These are phyloP conservation scores for Fraxinus paxiana DNA, from an alignment of 305 asterid genomes.

Conservation along the genomic window DNA sequence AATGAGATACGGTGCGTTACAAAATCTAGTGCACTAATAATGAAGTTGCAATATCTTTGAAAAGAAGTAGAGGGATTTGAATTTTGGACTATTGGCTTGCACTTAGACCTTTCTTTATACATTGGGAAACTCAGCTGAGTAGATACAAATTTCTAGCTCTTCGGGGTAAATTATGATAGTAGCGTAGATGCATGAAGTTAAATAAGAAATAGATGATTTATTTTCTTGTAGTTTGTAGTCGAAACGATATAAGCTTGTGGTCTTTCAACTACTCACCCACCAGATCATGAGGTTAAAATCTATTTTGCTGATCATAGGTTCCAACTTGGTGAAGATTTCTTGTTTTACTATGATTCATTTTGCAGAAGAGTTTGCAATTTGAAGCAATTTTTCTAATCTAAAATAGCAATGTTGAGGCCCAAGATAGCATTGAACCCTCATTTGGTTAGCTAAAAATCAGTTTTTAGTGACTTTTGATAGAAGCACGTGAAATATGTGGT, in stretches of 20 bases:
- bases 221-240: not conserved
- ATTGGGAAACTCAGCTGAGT: not conserved
- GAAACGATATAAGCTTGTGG: not conserved
- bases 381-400: not conserved
- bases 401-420: not conserved
- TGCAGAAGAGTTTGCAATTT: not conserved
- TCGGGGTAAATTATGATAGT: not conserved
- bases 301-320: not conserved
- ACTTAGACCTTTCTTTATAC: not conserved
- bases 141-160: not conserved
- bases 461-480: not conserved
- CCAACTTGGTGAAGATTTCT: not conserved
- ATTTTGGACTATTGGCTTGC: not conserved
- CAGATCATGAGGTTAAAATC: not conserved
- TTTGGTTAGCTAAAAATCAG: no score
- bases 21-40: not conserved
- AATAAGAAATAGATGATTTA: not conserved
- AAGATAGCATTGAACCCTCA: not conserved
- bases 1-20: not conserved
- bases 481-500: not conserved
- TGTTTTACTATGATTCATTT: not conserved
- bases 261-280: not conserved
- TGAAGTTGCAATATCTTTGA: not conserved
- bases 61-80: not conserved
- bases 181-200: not conserved